These are phyloP conservation scores for Aspergillus jensenii DNA, from an alignment of 2,329 filamentous ascomycete species.

Conservation along the genomic window DNA sequence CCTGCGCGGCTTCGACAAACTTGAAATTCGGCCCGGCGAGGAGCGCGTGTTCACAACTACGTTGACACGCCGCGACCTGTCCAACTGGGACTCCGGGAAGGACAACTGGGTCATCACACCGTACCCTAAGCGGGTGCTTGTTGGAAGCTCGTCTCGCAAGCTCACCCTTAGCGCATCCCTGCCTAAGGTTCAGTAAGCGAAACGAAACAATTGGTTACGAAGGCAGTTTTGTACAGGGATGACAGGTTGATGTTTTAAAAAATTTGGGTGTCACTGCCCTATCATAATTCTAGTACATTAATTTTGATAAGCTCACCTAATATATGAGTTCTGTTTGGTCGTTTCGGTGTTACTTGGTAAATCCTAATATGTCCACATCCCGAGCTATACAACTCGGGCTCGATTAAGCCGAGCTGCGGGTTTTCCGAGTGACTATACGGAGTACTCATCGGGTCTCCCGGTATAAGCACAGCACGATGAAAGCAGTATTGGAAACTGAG, in stretches of 20 bases:
- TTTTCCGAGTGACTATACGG: not conserved
- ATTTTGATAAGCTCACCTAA: not conserved
- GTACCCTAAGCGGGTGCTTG: constrained; percentile 60
- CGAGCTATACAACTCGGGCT: not conserved
- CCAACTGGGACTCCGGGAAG: constrained; percentile 75
- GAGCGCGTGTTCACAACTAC: constrained; percentile 65
- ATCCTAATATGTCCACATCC: not conserved
- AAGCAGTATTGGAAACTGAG: no score
- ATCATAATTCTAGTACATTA: not conserved
- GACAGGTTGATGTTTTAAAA: not conserved
- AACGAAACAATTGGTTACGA: not conserved
- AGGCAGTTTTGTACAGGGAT: not conserved
- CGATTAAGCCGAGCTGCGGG: not conserved
- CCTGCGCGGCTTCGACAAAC: constrained; percentile 78
- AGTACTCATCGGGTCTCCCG: not conserved
- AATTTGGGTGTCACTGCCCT: not conserved
- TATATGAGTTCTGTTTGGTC: not conserved
- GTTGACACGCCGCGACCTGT: constrained; percentile 76
- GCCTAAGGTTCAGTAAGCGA: constrained; percentile 24
- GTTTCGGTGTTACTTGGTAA: not conserved
- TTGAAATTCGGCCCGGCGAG: constrained; percentile 70
- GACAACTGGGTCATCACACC: constrained; percentile 78
- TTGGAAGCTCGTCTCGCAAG: constrained; percentile 60
- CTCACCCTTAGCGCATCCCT: constrained; percentile 49
- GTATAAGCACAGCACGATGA: no score